Evolutionary conservation across 768 basidiomycete genomes (phyloP).

Genomic region (Amanita molliuscula): DNA sequence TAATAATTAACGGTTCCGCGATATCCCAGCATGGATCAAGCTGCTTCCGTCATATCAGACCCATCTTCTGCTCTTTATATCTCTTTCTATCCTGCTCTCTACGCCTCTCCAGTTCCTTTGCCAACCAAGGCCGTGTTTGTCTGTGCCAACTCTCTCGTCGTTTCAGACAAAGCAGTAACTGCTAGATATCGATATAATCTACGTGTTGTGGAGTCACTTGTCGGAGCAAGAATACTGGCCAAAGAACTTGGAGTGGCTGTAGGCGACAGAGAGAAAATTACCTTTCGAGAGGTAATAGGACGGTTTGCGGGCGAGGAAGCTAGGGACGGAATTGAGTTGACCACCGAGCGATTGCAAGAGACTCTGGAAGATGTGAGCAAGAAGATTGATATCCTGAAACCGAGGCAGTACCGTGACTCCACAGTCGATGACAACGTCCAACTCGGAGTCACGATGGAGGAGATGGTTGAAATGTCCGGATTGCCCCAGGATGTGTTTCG

Average conservation of each 20-base stretch:
- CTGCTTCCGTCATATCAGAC: conserved; percentile 73
- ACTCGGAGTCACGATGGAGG: conserved; percentile 59
- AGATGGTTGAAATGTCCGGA: conserved; percentile 62
- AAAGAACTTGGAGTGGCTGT: conserved; percentile 39
- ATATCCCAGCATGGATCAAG: conserved; percentile 72
- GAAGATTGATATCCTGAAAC: conserved; percentile 45
- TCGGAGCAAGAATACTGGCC: conserved; percentile 66
- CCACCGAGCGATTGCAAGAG: conserved; percentile 31
- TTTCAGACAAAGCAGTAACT: conserved; percentile 68
- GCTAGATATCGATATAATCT: conserved; percentile 80
- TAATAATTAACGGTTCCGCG: no score
- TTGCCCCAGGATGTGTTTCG: conserved; percentile 44
- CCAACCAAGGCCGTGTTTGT: conserved; percentile 51
- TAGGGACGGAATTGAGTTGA: conserved; percentile 31
- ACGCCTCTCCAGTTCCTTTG: conserved; percentile 57
- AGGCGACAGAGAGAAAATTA: conserved; percentile 40
- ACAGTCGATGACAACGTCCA: conserved; percentile 24
- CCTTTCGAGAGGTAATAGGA: conserved; percentile 58
- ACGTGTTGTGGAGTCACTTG: conserved; percentile 85
- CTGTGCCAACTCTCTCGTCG: conserved; percentile 75
- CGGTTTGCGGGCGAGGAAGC: conserved; percentile 35
- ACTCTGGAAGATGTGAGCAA: conserved; percentile 36
- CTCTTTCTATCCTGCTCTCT: conserved; percentile 68
- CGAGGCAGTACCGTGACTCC: conserved; percentile 14
- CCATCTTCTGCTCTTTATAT: conserved; percentile 68